Base-by-base conservation (phyloP, 139 green algal species). In the Auxenochlorella pyrenoidosa region DNA sequence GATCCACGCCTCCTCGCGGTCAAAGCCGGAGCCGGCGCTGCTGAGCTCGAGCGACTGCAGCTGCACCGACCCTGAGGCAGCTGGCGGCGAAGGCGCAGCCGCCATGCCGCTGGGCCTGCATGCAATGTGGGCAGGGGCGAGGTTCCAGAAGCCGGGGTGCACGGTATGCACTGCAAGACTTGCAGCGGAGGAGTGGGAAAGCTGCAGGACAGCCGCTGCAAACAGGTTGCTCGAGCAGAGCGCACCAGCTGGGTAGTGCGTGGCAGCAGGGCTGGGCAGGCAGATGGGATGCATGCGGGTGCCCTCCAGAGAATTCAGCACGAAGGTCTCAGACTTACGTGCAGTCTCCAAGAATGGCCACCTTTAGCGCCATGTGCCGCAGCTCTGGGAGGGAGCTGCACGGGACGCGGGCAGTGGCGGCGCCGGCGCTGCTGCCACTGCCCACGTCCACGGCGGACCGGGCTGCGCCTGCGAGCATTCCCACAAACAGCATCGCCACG, bases 341-440 rank as follows among this genome's bases (percentile, higher is more conserved):
- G 83, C 83, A 87, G 38, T 59, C 30, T 26, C 83, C 83, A 30
- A 82, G 54, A 54, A 87, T 87, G 71, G 83, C 59, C 22, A 79
- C 68, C 15, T 59, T 60, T 12, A 44, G 60, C 3, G 72, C 38
- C 18, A 83, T 18, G 10, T 58, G 38, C 30, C 47, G 21, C 36
- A 87, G 73, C 83, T 87, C 83, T 1, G 83, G 83, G 36, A 87
- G 71, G 36, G 80, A 13, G 30, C 38, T 75, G 72, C 83, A 87
- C 3, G 83, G 83, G 6, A 87, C 83, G 36, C 79, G 44, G 38
- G 72, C 24, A 36, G 38, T 26, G 26, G 44, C 44, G 38, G 75
- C 75, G 30, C 40, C 75, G 19, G 44, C 75, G 22, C 38, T 59
- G 36, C 72, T 18, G 73, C 40, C 41, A 2, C 40, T 34, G 65